Evolutionary conservation across 1,284 basidiomycete species (phyloP).

Genomic region (Trichosporon ovoides): DNA sequence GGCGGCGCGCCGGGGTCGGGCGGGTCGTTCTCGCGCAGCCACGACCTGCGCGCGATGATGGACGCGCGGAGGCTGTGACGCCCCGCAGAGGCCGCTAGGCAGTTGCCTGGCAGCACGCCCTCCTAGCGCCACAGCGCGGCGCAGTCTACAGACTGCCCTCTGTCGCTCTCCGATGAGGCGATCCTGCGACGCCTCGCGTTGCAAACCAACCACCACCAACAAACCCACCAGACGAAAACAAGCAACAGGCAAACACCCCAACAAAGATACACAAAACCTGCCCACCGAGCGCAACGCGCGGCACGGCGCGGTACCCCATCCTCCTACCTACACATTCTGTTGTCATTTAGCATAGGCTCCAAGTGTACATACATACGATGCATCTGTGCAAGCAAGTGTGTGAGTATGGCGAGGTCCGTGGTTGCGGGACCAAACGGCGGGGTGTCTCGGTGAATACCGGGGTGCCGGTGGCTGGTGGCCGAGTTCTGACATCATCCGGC

Average conservation of each 20-base stretch:
- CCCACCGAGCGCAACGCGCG: not conserved
- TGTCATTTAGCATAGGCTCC: slow-evolving; percentile 9
- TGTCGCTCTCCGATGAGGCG: no score
- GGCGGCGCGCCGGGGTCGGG: not conserved
- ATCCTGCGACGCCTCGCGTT: no score
- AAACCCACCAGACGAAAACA: not conserved
- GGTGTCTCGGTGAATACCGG: no score
- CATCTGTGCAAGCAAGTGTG: slow-evolving; percentile 4
- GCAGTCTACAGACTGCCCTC: not conserved
- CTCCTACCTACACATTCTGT: not conserved
- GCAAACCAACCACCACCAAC: not conserved
- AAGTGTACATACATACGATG: slow-evolving; percentile 9
- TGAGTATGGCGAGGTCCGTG: no score
- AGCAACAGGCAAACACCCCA: not conserved
- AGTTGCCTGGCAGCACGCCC: not conserved
- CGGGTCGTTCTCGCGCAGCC: not conserved
- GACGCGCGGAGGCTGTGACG: slow-evolving; percentile 8
- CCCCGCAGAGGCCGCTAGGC: not conserved
- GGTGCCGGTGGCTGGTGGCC: no score
- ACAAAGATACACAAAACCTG: not conserved
- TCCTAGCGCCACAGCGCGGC: not conserved
- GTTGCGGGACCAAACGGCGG: no score
- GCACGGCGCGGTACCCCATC: not conserved
- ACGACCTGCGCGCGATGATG: slow-evolving; percentile 14
- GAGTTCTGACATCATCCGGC: no score